These are phyloP conservation scores for Ceratobasidium sp. DNA, from an alignment of 1,284 basidiomycete species.

Conservation along the genomic window DNA sequence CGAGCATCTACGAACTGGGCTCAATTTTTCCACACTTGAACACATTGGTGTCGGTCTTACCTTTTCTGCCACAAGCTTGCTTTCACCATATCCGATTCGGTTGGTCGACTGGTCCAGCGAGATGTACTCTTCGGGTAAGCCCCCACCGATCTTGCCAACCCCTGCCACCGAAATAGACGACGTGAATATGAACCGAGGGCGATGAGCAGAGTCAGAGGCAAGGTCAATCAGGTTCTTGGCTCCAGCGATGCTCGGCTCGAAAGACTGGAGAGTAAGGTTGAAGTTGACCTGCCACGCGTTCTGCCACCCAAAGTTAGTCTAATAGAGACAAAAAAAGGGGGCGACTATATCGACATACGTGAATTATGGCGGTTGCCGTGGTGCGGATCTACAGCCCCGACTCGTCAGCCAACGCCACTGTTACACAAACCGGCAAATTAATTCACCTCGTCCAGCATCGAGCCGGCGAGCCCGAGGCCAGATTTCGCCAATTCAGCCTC, in stretches of 20 bases:
- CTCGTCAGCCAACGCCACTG: too few relatives aligned
- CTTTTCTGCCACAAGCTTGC: slow-evolving; percentile 19
- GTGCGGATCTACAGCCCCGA: too few relatives aligned
- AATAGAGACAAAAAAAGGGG: too few relatives aligned
- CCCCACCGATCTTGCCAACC: neutral
- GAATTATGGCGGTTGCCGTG: too few relatives aligned
- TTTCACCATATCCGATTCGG: slow-evolving; percentile 2
- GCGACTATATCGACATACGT: too few relatives aligned
- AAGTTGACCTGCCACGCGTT: slow-evolving; percentile 48
- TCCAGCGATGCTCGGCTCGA: too few relatives aligned
- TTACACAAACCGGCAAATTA: too few relatives aligned
- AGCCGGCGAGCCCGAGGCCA: slow-evolving; percentile 45
- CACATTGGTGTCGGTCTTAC: neutral
- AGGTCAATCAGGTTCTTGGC: too few relatives aligned
- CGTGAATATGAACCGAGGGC: neutral
- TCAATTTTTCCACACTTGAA: neutral
- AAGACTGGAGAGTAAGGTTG: slow-evolving; percentile 35
- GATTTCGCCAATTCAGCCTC: slow-evolving; percentile 46
- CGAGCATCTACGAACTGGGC: slow-evolving; percentile 10
- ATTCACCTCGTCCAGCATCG: slow-evolving; percentile 48
- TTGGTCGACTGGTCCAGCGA: neutral
- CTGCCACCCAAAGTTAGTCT: too few relatives aligned
- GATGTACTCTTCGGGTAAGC: neutral
- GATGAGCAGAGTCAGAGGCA: too few relatives aligned
- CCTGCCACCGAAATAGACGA: slow-evolving; percentile 10